Evolutionary conservation across 345 rosid genomes (phyloP).

Genomic region (Sapria himalayana): DNA sequence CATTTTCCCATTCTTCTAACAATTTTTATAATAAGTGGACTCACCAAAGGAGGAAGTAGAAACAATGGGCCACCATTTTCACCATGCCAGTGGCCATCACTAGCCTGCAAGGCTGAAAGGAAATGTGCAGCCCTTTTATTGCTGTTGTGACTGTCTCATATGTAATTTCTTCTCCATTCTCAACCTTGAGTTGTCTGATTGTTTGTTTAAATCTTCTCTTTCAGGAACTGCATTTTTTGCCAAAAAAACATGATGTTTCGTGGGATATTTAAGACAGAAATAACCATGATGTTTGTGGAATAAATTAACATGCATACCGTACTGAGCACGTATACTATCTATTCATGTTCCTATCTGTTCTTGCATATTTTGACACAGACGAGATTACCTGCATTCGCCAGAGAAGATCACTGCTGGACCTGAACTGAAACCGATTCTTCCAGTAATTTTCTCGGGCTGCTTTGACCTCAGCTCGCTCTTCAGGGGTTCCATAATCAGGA

Average conservation of each 20-base stretch:
- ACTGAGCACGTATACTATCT: too few species aligned
- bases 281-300: too few species aligned
- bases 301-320: too few species aligned
- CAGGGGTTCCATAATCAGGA: slow-evolving; percentile 14
- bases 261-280: too few species aligned
- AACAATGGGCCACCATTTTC: slow-evolving; percentile 43
- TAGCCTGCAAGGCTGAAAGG: slow-evolving; percentile 38
- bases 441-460: slow-evolving; percentile 10
- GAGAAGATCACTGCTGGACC: slow-evolving; percentile 21
- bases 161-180: slow-evolving; percentile 21
- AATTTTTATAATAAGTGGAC: too few species aligned
- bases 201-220: slow-evolving; percentile 36
- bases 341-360: too few species aligned
- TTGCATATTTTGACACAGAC: too few species aligned
- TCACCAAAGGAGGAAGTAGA: slow-evolving; percentile 41
- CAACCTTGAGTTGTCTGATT: slow-evolving; percentile 23
- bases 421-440: slow-evolving; percentile 13
- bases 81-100: slow-evolving; percentile 53
- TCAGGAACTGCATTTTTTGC: slow-evolving; percentile 36
- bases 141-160: slow-evolving; percentile 24
- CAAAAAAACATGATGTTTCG: too few species aligned
- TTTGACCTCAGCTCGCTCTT: slow-evolving; percentile 17
- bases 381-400: slow-evolving; percentile 32
- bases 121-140: slow-evolving; percentile 24
- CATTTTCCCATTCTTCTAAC: too few species aligned